Conservation (phyloP, 73 alveolate genomes). For the Paramecium sexaurelia region DNA sequence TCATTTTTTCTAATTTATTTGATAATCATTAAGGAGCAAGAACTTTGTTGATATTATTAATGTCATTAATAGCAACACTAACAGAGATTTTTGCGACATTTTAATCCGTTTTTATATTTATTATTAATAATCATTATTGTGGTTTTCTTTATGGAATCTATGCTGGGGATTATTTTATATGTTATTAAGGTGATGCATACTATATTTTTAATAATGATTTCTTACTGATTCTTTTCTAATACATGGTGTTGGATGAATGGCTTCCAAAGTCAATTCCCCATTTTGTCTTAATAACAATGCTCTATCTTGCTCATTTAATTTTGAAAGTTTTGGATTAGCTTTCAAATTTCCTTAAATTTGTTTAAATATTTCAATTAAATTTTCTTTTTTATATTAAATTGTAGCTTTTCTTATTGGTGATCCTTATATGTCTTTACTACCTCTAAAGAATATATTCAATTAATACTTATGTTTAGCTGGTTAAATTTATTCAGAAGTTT, state of each 20-base stretch:
- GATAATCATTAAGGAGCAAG: neutral
- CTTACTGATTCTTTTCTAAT: slow-evolving; percentile 54
- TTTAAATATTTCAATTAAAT: slow-evolving; percentile 3
- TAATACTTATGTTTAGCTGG: slow-evolving; percentile 13
- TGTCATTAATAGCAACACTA: neutral
- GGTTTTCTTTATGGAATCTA: slow-evolving; percentile 38
- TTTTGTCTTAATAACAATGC: slow-evolving; percentile 4
- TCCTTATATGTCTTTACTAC: neutral
- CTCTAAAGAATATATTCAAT: neutral
- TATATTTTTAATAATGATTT: neutral
- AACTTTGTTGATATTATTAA: neutral
- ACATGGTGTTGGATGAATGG: slow-evolving; percentile 42
- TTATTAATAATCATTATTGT: slow-evolving; percentile 37
- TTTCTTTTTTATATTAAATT: neutral
- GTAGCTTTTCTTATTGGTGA: slow-evolving; percentile 27
- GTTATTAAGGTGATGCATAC: slow-evolving; percentile 33
- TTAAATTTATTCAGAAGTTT: slow-evolving; percentile 26
- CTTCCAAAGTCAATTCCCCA: slow-evolving; percentile 24
- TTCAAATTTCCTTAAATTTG: neutral
- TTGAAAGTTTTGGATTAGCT: neutral
- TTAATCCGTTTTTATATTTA: slow-evolving; percentile 55
- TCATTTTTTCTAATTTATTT: slow-evolving; percentile 18
- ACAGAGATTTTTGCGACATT: neutral
- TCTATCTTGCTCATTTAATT: slow-evolving; percentile 16
- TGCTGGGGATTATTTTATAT: slow-evolving; percentile 8